A percentile compares a stretch with the other conserved stretches of the same genome.
Evolutionary conservation across 2,329 filamentous ascomycete species (phyloP).

Genomic region (Fusarium dlaminii): DNA sequence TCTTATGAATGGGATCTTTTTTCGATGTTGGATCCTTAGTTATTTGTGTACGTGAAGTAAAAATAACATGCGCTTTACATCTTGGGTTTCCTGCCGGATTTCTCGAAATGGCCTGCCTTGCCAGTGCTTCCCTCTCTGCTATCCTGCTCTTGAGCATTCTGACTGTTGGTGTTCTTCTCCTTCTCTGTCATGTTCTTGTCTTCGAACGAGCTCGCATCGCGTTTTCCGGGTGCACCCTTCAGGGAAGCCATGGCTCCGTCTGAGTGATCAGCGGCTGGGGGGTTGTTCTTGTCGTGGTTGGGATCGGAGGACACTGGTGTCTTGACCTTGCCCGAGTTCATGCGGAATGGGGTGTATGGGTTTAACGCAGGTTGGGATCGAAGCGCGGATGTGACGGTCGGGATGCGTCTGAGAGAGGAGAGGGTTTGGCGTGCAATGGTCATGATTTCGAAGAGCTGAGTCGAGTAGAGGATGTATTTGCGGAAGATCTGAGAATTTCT

Average conservation of each 20-base stretch:
- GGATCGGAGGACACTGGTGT: background rate
- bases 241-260: constrained; percentile 24
- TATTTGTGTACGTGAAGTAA: no score
- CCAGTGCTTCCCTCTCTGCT: background rate
- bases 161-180: constrained; percentile 8
- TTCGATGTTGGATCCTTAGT: no score
- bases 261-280: background rate
- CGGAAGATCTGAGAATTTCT: background rate
- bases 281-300: constrained; percentile 3
- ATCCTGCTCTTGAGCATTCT: constrained; percentile 19
- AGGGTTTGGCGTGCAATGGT: background rate
- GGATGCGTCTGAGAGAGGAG: background rate
- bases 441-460: background rate
- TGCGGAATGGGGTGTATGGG: background rate
- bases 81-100: constrained; percentile 16
- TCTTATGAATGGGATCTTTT: no score
- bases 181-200: constrained; percentile 4
- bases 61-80: background rate
- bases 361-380: background rate
- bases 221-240: constrained; percentile 10
- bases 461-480: background rate
- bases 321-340: constrained; percentile 14
- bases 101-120: background rate
- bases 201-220: constrained; percentile 5
- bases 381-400: background rate